Evolutionary conservation across 1,139 yeast species (phyloP).

Genomic region (Yamadazyma jaroonii): DNA sequence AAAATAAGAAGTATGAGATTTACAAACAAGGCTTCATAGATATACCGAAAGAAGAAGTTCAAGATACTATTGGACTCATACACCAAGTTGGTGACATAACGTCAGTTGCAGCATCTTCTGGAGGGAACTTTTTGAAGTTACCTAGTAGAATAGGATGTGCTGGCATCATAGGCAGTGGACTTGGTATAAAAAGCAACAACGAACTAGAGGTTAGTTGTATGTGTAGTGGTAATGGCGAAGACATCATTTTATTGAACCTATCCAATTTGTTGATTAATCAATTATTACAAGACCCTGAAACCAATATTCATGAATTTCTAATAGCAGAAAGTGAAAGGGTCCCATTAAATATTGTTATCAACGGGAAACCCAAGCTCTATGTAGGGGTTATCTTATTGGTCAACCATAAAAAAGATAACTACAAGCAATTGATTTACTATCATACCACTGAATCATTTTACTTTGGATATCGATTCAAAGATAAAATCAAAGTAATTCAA

Average conservation of each 20-base stretch:
- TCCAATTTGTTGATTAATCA: constrained; percentile 24
- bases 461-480: constrained; percentile 29
- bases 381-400: constrained; percentile 32
- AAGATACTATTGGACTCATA: constrained; percentile 36
- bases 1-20: constrained; percentile 10
- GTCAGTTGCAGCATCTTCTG: constrained; percentile 43
- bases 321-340: not conserved
- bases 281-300: constrained; percentile 1
- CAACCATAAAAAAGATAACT: constrained; percentile 11
- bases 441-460: constrained; percentile 46
- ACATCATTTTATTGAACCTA: constrained; percentile 41
- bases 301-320: constrained; percentile 4
- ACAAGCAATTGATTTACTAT: constrained; percentile 29
- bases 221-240: constrained; percentile 60
- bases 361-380: constrained; percentile 17
- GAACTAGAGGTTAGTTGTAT: constrained; percentile 30
- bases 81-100: constrained; percentile 16
- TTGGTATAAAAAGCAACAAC: constrained; percentile 20
- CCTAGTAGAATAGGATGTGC: constrained; percentile 57
- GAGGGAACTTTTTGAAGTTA: constrained; percentile 49
- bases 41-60: constrained; percentile 11
- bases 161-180: constrained; percentile 46
- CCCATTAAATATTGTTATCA: constrained; percentile 1
- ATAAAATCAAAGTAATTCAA: constrained; percentile 22
- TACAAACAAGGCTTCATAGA: constrained; percentile 13